Evolutionary conservation across 2,329 filamentous ascomycete species (phyloP).

Genomic region (Fusarium longipes): DNA sequence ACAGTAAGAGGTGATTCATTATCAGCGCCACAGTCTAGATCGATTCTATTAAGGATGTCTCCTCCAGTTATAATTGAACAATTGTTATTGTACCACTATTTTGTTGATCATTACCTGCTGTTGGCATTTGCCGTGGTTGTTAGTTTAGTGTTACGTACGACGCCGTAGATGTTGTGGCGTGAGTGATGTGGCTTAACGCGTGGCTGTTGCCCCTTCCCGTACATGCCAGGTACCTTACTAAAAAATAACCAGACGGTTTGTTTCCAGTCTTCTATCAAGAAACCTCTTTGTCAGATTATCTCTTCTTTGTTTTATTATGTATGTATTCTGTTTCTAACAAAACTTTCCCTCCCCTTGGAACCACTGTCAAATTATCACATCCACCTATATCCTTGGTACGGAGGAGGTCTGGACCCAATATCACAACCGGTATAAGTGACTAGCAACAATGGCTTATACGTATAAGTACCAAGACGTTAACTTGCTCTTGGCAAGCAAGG

Average conservation of each 20-base stretch:
- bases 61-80: conserved; percentile 10
- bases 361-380: neutral
- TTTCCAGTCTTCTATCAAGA: conserved; percentile 1
- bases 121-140: neutral
- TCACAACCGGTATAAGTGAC: conserved; percentile 8
- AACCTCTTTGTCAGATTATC: neutral
- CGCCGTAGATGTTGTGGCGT: conserved; percentile 12
- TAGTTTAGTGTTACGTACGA: neutral
- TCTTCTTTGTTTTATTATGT: neutral
- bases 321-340: neutral
- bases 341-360: neutral
- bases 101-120: conserved; percentile 33
- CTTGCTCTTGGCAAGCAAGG: conserved; percentile 11
- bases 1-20: conserved; percentile 29
- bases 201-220: conserved; percentile 29
- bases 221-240: neutral
- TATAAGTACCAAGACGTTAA: conserved; percentile 1
- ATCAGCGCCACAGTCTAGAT: conserved; percentile 34
- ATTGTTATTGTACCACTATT: conserved; percentile 13
- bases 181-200: conserved; percentile 33
- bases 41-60: neutral
- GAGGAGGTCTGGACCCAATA: conserved; percentile 6
- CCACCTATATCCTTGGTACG: neutral
- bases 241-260: neutral
- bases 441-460: conserved; percentile 9